These are phyloP conservation scores for Cordyceps militaris DNA, from an alignment of 2,329 filamentous ascomycete species.

Conservation along the genomic window DNA sequence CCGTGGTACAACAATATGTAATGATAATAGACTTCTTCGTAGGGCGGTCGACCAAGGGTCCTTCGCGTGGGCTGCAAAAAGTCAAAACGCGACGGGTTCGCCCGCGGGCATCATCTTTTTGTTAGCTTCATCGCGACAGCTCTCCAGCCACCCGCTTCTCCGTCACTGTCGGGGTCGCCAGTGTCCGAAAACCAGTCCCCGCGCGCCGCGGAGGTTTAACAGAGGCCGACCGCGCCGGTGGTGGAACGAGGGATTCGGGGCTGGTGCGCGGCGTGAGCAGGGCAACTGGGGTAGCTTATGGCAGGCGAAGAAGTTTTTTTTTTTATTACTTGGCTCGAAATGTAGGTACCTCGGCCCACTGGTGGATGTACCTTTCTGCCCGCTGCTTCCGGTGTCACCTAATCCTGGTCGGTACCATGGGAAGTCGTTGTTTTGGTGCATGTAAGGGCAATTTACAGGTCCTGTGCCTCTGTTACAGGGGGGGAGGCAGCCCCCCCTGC, in stretches of 20 bases:
- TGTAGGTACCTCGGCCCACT: slow-evolving; percentile 9
- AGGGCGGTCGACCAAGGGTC: neutral
- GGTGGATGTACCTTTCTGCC: slow-evolving; percentile 1
- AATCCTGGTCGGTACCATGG: neutral
- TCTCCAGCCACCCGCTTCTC: neutral
- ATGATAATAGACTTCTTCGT: neutral
- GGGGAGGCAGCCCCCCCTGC: neutral
- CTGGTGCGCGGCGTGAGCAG: neutral
- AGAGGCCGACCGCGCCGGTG: slow-evolving; percentile 7
- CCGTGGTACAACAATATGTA: neutral
- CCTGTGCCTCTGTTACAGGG: neutral
- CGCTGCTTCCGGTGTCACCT: slow-evolving; percentile 7
- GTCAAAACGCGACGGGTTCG: no score
- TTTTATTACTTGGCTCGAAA: neutral
- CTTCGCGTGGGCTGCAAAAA: no score
- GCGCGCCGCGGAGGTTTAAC: neutral
- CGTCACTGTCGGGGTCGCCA: neutral
- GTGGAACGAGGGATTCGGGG: neutral
- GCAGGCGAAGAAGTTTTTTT: neutral
- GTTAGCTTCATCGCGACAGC: neutral
- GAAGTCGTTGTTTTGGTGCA: neutral
- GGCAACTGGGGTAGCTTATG: neutral
- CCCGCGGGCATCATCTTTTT: neutral
- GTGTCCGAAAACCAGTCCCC: neutral
- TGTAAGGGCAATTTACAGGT: neutral